Evolutionary conservation across 176 grass and related monocot genomes (phyloP).

Genomic region (Oryza nivara): DNA sequence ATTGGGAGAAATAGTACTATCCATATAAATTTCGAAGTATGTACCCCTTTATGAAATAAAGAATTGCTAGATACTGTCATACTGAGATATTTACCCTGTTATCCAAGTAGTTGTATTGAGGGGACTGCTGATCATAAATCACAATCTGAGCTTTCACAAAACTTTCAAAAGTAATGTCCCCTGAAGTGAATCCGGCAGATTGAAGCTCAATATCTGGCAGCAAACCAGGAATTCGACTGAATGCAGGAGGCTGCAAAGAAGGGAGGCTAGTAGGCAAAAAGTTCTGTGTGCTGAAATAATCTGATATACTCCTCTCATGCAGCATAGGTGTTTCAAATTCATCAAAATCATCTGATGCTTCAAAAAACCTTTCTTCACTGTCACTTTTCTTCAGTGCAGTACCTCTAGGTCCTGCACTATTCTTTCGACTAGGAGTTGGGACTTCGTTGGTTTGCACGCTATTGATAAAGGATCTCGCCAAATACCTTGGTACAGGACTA

Average conservation of each 20-base stretch:
- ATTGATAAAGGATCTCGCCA: slow-evolving; percentile 92
- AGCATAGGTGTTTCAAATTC: slow-evolving; percentile 66
- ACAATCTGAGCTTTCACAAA: slow-evolving; percentile 97
- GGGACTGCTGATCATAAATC: slow-evolving; percentile 86
- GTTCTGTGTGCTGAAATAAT: slow-evolving; percentile 64
- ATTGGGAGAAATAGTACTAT: slow-evolving; percentile 32
- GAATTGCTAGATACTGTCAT: slow-evolving; percentile 2
- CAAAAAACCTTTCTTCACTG: slow-evolving; percentile 86
- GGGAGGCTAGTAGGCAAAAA: slow-evolving; percentile 53
- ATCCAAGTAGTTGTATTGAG: slow-evolving; percentile 84
- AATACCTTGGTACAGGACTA: slow-evolving; percentile 62
- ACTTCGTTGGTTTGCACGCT: slow-evolving; percentile 53
- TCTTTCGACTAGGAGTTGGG: slow-evolving; percentile 42
- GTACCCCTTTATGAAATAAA: background rate
- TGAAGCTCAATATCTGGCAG: slow-evolving; percentile 69
- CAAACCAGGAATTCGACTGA: slow-evolving; percentile 82
- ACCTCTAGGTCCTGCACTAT: slow-evolving; percentile 42
- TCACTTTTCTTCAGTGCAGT: slow-evolving; percentile 68
- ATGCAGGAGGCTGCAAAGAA: slow-evolving; percentile 69
- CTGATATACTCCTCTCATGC: slow-evolving; percentile 55
- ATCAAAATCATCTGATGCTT: slow-evolving; percentile 92
- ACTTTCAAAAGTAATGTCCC: slow-evolving; percentile 66
- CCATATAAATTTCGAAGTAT: slow-evolving; percentile 19
- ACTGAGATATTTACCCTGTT: slow-evolving; percentile 71
- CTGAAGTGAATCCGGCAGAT: slow-evolving; percentile 49